Evolutionary conservation across 2,329 filamentous ascomycete genomes (phyloP).

Genomic region (Penicillium sp.): DNA sequence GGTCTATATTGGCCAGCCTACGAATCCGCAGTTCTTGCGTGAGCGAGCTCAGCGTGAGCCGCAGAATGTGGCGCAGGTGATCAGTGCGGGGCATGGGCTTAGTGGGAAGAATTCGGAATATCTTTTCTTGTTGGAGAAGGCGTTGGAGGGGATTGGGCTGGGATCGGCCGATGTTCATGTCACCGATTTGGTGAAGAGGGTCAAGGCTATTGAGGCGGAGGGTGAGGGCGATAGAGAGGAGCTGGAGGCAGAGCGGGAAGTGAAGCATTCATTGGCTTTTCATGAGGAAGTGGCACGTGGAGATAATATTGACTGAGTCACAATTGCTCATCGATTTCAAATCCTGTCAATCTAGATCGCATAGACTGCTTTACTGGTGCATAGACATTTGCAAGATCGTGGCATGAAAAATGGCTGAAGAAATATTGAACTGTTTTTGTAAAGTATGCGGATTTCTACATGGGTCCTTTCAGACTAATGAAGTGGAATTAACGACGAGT

Average conservation of each 20-base stretch:
- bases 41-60: constrained; percentile 64
- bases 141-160: constrained; percentile 69
- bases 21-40: constrained; percentile 83
- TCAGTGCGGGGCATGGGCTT: constrained; percentile 72
- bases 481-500: not conserved
- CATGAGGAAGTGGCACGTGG: constrained; percentile 11
- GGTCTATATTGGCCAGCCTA: constrained; percentile 92
- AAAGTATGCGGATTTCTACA: not conserved
- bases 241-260: constrained; percentile 30
- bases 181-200: constrained; percentile 72
- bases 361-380: too few species aligned
- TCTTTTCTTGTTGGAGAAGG: constrained; percentile 74
- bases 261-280: constrained; percentile 26
- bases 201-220: constrained; percentile 61
- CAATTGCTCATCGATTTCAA: not conserved
- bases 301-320: constrained; percentile 19
- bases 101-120: constrained; percentile 92
- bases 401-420: not conserved
- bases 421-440: not conserved
- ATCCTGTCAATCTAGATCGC: not conserved
- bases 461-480: too few species aligned
- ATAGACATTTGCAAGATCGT: not conserved
- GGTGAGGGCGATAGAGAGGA: constrained; percentile 32
- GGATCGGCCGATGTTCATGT: constrained; percentile 84
- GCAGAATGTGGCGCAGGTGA: constrained; percentile 75